Evolutionary conservation across 2,329 filamentous ascomycete species (phyloP).

Genomic region (Hirsutella thompsonii): DNA sequence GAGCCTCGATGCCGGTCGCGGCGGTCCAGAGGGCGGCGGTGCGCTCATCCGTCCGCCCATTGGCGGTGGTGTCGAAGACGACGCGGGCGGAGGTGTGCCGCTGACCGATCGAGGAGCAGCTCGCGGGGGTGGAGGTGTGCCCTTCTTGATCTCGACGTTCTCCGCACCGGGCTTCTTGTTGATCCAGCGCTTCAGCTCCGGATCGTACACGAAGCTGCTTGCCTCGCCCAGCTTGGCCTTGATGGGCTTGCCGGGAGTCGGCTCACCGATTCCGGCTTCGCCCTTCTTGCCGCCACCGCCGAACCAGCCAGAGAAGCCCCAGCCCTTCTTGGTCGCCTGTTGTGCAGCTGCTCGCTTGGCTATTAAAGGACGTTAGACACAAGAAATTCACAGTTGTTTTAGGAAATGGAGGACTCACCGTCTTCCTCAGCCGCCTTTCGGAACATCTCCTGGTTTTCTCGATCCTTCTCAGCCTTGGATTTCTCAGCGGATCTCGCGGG

Average conservation of each 20-base stretch:
- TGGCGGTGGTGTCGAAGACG: slow-evolving; percentile 20
- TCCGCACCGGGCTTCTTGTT: slow-evolving; percentile 81
- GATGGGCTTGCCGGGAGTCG: slow-evolving; percentile 53
- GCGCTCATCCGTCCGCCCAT: slow-evolving; percentile 15
- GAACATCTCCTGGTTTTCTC: slow-evolving; percentile 76
- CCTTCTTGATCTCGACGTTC: slow-evolving; percentile 42
- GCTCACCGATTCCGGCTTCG: slow-evolving; percentile 18
- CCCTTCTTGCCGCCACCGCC: slow-evolving; percentile 56
- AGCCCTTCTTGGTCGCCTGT: slow-evolving; percentile 47
- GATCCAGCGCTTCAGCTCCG: slow-evolving; percentile 94
- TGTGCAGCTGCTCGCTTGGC: slow-evolving; percentile 47
- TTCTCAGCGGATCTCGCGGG: slow-evolving; percentile 38
- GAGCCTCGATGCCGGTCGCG: slow-evolving; percentile 4
- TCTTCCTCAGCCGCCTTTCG: slow-evolving; percentile 69
- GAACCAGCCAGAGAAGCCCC: slow-evolving; percentile 81
- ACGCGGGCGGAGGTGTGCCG: slow-evolving; percentile 35
- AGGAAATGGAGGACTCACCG: slow-evolving; percentile 29
- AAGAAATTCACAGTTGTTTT: not conserved
- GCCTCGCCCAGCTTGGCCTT: slow-evolving; percentile 89
- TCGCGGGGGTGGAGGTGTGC: slow-evolving; percentile 70
- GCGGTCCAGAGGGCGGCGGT: slow-evolving; percentile 16
- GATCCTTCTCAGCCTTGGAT: slow-evolving; percentile 55
- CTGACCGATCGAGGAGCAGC: slow-evolving; percentile 39
- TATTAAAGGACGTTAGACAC: slow-evolving; percentile 18
- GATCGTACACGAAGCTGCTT: slow-evolving; percentile 86